Base-by-base conservation (phyloP, 768 basidiomycete genomes). In the Lyophyllum atratum region DNA sequence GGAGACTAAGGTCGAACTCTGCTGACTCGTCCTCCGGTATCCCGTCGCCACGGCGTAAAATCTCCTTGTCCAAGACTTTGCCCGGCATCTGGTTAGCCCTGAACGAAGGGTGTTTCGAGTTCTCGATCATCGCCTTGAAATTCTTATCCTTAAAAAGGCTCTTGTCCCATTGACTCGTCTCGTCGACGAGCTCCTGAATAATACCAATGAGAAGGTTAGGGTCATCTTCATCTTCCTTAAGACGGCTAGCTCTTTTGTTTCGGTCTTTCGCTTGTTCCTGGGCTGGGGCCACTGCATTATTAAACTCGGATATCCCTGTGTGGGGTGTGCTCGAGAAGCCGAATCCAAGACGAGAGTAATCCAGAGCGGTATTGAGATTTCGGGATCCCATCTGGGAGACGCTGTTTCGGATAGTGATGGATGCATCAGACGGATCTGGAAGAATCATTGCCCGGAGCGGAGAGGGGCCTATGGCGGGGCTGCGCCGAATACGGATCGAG, bases 121-220 rank as follows among this genome's bases (percentile, higher is more conserved):
- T 66, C 44, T 74, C 63, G 17, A 83, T 74, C 68, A 83, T 70
- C 5, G 69, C 65, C 59, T 72, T 79, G 68, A 84, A 84, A 19
- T 75, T 76, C 34, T 76, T 66, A 58, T 80, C 76, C 66, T 81
- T 70, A 59, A 79, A 80, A 33, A 82, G 63, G 55, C 72, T 77
- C 15, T 74, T 68, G 59, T 83, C 81, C 82, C 82, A 84, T 34
- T 74, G 75, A 48, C 70, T 80, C 17, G 80, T 78, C 60, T 80
- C 81, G 44, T 79, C 75, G 1, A 78, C 77, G 33, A 84, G 72
- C 62, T 82, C 80, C 15, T 74, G 73, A 29, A 84, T 77, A 14
- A 84, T 71, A 10, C 68, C 73, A 28, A 79, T 64, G 33, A 81
- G 62, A 26, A 68, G 65, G 47, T 74, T 69, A 6, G 72, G 53